Conservation (phyloP, 441 rosid genomes). For the Euphorbia celastroides region DNA sequence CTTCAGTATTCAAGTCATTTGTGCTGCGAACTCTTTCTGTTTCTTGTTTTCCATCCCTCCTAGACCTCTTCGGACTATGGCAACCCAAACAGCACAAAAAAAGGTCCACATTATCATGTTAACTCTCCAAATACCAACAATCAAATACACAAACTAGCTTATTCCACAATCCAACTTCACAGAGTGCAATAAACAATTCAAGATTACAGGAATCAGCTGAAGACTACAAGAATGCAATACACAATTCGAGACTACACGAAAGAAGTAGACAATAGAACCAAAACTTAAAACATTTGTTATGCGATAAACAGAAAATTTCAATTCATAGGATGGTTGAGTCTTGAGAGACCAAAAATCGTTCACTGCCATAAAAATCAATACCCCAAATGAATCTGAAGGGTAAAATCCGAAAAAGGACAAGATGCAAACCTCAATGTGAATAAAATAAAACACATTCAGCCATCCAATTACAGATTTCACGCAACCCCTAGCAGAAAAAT, state of each 20-base stretch:
- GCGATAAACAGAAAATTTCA: not conserved
- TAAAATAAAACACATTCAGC: not conserved
- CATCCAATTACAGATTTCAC: not conserved
- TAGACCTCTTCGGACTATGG: conserved; percentile 70
- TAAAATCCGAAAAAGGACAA: not conserved
- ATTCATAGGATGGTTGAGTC: not conserved
- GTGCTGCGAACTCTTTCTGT: conserved; percentile 31
- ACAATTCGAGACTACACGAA: not conserved
- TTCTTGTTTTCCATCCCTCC: conserved; percentile 66
- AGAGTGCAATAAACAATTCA: not conserved
- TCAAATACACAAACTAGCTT: not conserved
- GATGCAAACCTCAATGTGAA: not conserved
- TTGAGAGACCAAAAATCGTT: not conserved
- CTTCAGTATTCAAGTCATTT: conserved; percentile 34
- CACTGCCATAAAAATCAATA: not conserved
- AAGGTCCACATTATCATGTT: not conserved
- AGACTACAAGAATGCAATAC: not conserved
- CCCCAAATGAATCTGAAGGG: not conserved
- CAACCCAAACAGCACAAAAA: conserved; percentile 3
- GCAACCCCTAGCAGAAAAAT: not conserved
- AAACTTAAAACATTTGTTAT: not conserved
- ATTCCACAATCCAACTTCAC: not conserved
- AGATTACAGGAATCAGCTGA: not conserved
- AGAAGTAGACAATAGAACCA: not conserved
- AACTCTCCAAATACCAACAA: not conserved